phyloP scores from a whole-genome alignment of 768 basidiomycete species.

The Pleurotus giganteus region DNA sequence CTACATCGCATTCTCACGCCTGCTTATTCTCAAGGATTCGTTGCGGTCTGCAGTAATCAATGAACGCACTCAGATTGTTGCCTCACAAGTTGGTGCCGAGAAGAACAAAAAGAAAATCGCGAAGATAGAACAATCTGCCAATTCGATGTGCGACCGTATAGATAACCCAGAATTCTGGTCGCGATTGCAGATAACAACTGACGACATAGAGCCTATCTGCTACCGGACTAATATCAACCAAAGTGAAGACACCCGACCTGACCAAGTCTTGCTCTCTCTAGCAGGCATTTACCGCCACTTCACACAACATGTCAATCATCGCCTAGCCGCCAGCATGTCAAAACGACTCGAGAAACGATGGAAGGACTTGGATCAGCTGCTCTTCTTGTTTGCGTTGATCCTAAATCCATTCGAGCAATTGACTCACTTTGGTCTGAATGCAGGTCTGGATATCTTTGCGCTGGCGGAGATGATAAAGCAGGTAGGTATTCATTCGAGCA shows the following conservation, averaged over 20 bases:
- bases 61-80: constrained; percentile 18
- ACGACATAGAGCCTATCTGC: constrained; percentile 27
- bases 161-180: constrained; percentile 19
- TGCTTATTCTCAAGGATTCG: constrained; percentile 19
- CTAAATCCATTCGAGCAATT: constrained; percentile 27
- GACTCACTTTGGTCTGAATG: constrained; percentile 24
- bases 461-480: constrained; percentile 18
- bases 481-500: constrained; percentile 10
- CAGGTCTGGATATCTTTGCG: constrained; percentile 21
- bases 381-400: constrained; percentile 25
- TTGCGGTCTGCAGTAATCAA: constrained; percentile 19
- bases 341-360: constrained; percentile 26
- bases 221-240: constrained; percentile 25
- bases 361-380: constrained; percentile 27
- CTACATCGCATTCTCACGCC: constrained; percentile 21
- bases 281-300: constrained; percentile 26
- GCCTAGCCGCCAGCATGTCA: constrained; percentile 19
- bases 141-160: constrained; percentile 20
- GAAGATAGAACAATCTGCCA: constrained; percentile 17
- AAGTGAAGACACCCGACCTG: constrained; percentile 19
- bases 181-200: constrained; percentile 17
- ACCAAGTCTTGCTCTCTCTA: constrained; percentile 26
- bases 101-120: constrained; percentile 18
- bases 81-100: constrained; percentile 25
- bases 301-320: constrained; percentile 19